A percentile compares a stretch with the other conserved stretches of the same genome.
These are phyloP conservation scores for Pythium folliculosum DNA, from an alignment of 352 stramenopile species.

Conservation along the genomic window DNA sequence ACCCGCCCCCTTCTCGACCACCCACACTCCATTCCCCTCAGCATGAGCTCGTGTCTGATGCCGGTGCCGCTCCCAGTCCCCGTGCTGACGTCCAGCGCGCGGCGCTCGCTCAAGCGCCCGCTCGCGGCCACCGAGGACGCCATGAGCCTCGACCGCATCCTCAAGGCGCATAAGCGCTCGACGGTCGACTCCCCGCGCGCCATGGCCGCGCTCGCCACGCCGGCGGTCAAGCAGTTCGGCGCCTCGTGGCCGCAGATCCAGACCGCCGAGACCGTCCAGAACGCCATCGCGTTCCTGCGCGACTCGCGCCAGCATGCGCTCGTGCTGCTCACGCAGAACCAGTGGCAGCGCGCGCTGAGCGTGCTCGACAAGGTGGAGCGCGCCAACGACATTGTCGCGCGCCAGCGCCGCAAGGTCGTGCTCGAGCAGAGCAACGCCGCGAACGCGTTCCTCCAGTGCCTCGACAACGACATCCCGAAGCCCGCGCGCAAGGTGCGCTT, in stretches of 20 bases:
- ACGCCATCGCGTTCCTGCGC: slow-evolving; percentile 76
- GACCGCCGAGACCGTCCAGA: slow-evolving; percentile 57
- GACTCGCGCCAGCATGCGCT: slow-evolving; percentile 74
- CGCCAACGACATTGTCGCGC: slow-evolving; percentile 75
- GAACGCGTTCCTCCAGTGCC: slow-evolving; percentile 3
- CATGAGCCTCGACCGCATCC: slow-evolving; percentile 47
- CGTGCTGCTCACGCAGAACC: slow-evolving; percentile 65
- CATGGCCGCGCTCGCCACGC: neutral
- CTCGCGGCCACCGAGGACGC: slow-evolving; percentile 51
- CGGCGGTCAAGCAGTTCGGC: neutral
- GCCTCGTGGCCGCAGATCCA: slow-evolving; percentile 43
- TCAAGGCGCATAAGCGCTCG: slow-evolving; percentile 68
- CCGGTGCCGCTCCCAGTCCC: slow-evolving; percentile 38
- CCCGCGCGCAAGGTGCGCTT: slow-evolving; percentile 54
- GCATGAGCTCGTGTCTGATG: slow-evolving; percentile 66
- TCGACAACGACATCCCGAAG: slow-evolving; percentile 3
- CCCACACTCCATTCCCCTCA: neutral
- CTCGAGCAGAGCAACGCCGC: slow-evolving; percentile 58
- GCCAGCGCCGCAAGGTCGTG: slow-evolving; percentile 63
- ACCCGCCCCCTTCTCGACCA: neutral
- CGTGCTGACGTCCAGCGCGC: slow-evolving; percentile 26
- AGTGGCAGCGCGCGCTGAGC: slow-evolving; percentile 70
- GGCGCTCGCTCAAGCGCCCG: slow-evolving; percentile 55
- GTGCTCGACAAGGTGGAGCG: slow-evolving; percentile 85
- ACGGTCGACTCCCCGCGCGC: slow-evolving; percentile 47